Evolutionary conservation across 345 rosid genomes (phyloP), one percentile per base, ranked within the genome.

Genomic region (Melaleuca quinquenervia): DNA sequence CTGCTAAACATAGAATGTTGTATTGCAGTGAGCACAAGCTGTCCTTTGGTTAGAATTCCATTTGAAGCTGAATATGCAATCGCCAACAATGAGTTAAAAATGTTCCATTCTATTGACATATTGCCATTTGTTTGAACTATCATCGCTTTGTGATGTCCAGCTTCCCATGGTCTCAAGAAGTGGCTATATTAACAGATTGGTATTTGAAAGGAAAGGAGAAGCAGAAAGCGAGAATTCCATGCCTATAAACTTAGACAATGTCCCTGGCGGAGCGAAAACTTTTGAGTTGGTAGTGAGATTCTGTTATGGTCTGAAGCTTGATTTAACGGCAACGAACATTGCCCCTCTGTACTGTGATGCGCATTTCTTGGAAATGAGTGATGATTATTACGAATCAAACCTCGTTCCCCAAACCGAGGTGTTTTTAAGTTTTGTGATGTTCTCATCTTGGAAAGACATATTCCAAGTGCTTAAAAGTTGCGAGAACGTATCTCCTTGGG

Each of bases 361-460:
- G 29, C 87, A 88, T 90, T 92, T 92, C 91, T 85, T 93, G 86
- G 94, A 93, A 89, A 93, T 93, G 96, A 90, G 85, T 45, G 91
- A 91, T 58, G 93, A 90, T 87, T 83, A 91, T 87, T 88, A 83
- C 54, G 83, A 86, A 83, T 91, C 89, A 45, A 94, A 92, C 86
- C 91, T 94, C 83, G 84, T 90, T 75, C 86, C 90, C 51, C 89
- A 88, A 84, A 82, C 94, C 15, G 92, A 91, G 32, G 86, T 91
- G 24, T 92, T 92, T 51, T 78, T 92, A 2, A 88, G 85, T 44
- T 91, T 86, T 76, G 50, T 91, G 32, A 52, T 93, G 14, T 82
- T 91, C 15, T 87, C 91, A n/a, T 92, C 94, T 7, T 92, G 93
- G 94, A 90, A 92, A 82, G 93, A 90, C 84, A 89, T 74, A 45